These are phyloP conservation scores for Paramarasmius palmivorus DNA, from an alignment of 1,284 basidiomycete genomes.

Conservation along the genomic window DNA sequence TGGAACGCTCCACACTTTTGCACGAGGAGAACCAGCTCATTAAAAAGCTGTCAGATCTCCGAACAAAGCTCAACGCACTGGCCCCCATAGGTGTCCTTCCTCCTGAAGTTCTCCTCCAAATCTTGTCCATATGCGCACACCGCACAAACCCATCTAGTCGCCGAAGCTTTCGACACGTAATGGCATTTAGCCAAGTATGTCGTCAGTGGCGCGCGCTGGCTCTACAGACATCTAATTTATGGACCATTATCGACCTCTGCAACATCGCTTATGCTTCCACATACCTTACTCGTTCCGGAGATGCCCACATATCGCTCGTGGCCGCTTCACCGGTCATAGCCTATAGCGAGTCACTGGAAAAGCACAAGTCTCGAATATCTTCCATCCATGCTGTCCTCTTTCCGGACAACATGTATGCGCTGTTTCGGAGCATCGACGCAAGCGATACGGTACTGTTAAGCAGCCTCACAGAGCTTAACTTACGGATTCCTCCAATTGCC, in stretches of 20 bases:
- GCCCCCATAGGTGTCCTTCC: not conserved
- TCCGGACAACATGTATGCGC: not conserved
- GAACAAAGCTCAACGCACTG: not conserved
- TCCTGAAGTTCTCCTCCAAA: not conserved
- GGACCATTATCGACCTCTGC: not conserved
- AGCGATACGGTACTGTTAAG: not conserved
- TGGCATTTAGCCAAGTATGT: not conserved
- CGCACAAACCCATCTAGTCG: not conserved
- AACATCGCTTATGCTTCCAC: not conserved
- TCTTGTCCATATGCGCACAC: not conserved
- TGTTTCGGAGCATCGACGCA: not conserved
- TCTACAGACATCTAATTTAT: not conserved
- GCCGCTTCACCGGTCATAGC: not conserved
- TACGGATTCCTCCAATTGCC: not conserved
- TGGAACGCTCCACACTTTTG: not conserved
- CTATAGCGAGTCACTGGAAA: not conserved
- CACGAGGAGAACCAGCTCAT: not conserved
- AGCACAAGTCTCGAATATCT: not conserved
- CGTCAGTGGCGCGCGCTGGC: not conserved
- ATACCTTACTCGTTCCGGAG: not conserved
- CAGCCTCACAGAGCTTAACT: not conserved
- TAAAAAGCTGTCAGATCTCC: not conserved
- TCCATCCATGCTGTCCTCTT: not conserved
- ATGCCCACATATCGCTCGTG: not conserved
- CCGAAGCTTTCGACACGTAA: not conserved